phyloP scores from a whole-genome alignment of 352 stramenopile genomes.

The Phytophthora litchii region DNA sequence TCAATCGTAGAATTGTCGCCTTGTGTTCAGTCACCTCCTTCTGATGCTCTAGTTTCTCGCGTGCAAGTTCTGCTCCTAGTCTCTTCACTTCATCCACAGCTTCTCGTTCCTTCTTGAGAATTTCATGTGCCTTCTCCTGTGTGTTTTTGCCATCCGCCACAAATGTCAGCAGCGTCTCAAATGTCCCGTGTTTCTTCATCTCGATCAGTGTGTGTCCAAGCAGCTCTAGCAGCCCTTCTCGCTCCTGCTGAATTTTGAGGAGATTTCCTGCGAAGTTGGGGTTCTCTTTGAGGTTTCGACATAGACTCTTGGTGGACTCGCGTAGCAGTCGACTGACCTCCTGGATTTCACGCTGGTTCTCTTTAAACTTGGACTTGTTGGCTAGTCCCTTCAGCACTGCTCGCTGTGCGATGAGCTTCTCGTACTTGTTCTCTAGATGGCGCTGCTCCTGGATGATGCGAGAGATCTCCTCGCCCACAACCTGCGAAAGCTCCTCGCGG shows the following conservation, averaged over 20 bases:
- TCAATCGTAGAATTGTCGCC: conserved; percentile 72
- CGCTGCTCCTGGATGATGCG: conserved; percentile 93
- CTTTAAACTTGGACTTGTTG: conserved; percentile 94
- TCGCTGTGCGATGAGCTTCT: conserved; percentile 90
- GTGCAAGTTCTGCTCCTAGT: conserved; percentile 77
- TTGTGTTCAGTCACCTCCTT: conserved; percentile 79
- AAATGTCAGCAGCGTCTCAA: conserved; percentile 75
- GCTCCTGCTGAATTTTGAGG: conserved; percentile 93
- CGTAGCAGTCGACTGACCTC: conserved; percentile 89
- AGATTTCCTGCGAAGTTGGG: conserved; percentile 93
- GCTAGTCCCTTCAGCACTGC: conserved; percentile 87
- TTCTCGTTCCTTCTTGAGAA: conserved; percentile 87
- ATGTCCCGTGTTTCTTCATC: conserved; percentile 77
- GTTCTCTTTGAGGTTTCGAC: conserved; percentile 93
- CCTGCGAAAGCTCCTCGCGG: conserved; percentile 90
- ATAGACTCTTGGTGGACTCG: conserved; percentile 93
- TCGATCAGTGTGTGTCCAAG: conserved; percentile 66
- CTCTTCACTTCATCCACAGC: conserved; percentile 88
- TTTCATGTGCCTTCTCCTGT: conserved; percentile 77
- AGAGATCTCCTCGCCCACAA: conserved; percentile 93
- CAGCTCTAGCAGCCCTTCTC: conserved; percentile 80
- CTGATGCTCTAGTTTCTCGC: conserved; percentile 81
- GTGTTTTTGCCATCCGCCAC: conserved; percentile 81
- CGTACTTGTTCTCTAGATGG: conserved; percentile 86
- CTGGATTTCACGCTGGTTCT: conserved; percentile 93